These are phyloP conservation scores for Boletus tomentosulus DNA, from an alignment of 768 basidiomycete species.

Conservation along the genomic window DNA sequence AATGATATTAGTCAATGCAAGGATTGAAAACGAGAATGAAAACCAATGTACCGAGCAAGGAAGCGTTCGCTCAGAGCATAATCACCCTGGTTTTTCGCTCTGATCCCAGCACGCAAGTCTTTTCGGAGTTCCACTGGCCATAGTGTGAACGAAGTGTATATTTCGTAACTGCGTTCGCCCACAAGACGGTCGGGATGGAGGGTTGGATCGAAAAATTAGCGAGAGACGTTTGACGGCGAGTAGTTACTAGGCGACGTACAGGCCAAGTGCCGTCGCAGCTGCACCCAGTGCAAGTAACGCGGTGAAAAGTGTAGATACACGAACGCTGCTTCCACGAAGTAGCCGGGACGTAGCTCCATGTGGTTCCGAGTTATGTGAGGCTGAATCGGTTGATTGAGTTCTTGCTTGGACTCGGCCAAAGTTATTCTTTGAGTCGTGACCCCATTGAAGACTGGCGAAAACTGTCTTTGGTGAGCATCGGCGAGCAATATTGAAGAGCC, in stretches of 20 bases:
- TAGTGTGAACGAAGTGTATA: conserved; percentile 53
- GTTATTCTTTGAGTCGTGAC: background rate
- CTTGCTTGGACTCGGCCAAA: conserved; percentile 1
- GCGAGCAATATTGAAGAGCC: background rate
- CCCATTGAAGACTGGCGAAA: background rate
- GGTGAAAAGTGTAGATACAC: conserved; percentile 38
- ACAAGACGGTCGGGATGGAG: background rate
- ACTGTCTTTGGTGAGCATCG: background rate
- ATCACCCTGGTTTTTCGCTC: conserved; percentile 58
- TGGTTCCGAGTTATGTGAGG: background rate
- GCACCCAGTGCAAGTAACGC: conserved; percentile 35
- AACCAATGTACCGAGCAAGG: conserved; percentile 45
- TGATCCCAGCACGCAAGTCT: conserved; percentile 63
- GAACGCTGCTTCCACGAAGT: conserved; percentile 18
- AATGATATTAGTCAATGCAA: background rate
- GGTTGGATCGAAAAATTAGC: background rate
- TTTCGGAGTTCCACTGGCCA: conserved; percentile 63
- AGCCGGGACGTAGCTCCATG: conserved; percentile 1
- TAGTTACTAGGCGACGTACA: conserved; percentile 30
- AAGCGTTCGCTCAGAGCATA: conserved; percentile 46
- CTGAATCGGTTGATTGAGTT: conserved; percentile 10
- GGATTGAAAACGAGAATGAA: background rate
- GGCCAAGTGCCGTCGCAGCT: conserved; percentile 40
- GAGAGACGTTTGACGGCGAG: background rate
- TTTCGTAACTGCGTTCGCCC: conserved; percentile 41